Conservation (phyloP, 805 yeast genomes). For the Ogataea siamensis region DNA sequence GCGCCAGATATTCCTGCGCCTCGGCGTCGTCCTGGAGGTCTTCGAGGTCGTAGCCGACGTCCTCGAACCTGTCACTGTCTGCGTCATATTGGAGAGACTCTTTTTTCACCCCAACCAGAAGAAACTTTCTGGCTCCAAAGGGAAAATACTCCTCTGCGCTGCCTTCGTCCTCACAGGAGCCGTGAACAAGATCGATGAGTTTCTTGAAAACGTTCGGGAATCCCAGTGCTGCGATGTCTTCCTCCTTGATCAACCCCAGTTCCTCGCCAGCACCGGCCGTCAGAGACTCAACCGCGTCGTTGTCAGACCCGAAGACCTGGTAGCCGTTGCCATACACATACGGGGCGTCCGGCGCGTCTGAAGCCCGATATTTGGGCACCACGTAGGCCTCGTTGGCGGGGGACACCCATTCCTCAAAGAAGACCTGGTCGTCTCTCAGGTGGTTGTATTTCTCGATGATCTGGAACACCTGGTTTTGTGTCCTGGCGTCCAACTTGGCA, state of each 20-base stretch:
- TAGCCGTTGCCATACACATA: constrained; percentile 18
- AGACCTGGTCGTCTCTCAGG: constrained; percentile 13
- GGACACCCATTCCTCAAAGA: constrained; percentile 29
- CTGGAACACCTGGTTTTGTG: constrained; percentile 16
- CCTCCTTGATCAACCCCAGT: constrained; percentile 24
- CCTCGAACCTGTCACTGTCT: constrained; percentile 2
- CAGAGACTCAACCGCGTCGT: constrained; percentile 4
- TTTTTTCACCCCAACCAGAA: constrained; percentile 25
- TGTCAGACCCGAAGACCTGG: constrained; percentile 12
- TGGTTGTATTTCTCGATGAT: constrained; percentile 24
- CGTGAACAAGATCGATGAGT: constrained; percentile 16
- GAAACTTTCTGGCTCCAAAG: constrained; percentile 29
- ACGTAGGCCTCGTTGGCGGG: constrained; percentile 26
- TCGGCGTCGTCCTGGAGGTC: background rate
- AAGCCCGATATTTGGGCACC: constrained; percentile 20
- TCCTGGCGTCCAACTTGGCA: constrained; percentile 10
- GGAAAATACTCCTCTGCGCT: constrained; percentile 24
- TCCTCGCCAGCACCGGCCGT: constrained; percentile 10
- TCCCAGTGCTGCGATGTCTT: constrained; percentile 27
- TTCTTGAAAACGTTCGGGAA: constrained; percentile 30
- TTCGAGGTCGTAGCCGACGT: background rate
- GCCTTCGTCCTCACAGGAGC: constrained; percentile 10
- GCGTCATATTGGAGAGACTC: constrained; percentile 10
- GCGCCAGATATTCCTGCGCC: background rate
- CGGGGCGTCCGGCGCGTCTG: constrained; percentile 2